A percentile compares a stretch with the other conserved stretches of the same genome.
These are phyloP conservation scores for Pseudogymnoascus sp. DNA, from an alignment of 2,329 filamentous ascomycete genomes.

Conservation along the genomic window DNA sequence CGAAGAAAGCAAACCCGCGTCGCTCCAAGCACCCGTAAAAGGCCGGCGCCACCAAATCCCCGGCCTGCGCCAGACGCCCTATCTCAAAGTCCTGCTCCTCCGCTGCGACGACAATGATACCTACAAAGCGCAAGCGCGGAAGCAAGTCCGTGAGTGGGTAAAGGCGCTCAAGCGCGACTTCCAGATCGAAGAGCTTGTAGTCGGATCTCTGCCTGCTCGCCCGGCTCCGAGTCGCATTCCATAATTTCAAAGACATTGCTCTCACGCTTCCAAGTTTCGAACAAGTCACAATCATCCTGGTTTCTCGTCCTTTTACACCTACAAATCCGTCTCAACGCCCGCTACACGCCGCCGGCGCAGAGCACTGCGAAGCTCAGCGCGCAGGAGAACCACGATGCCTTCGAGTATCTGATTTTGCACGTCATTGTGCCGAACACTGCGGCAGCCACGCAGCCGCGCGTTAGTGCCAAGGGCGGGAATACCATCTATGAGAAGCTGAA, in stretches of 20 bases:
- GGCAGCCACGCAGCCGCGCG: slow-evolving; percentile 70
- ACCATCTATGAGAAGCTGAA: slow-evolving; percentile 85
- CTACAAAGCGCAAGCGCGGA: slow-evolving; percentile 74
- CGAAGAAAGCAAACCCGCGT: slow-evolving; percentile 17
- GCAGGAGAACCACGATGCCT: slow-evolving; percentile 91
- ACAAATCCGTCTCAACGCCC: too few relatives aligned
- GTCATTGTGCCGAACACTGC: slow-evolving; percentile 82
- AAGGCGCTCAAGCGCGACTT: too few relatives aligned
- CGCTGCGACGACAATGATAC: slow-evolving; percentile 93
- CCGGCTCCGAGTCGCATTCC: too few relatives aligned
- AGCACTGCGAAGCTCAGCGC: slow-evolving; percentile 50
- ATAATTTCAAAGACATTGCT: too few relatives aligned
- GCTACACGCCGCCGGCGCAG: slow-evolving; percentile 55
- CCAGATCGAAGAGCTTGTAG: too few relatives aligned
- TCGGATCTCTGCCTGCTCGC: too few relatives aligned
- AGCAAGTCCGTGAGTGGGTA: slow-evolving; percentile 84
- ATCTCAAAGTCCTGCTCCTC: slow-evolving; percentile 82
- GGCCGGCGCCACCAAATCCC: slow-evolving; percentile 88
- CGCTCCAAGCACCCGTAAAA: slow-evolving; percentile 31
- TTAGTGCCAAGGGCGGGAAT: slow-evolving; percentile 57
- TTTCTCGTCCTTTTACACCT: too few relatives aligned
- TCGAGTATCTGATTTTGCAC: slow-evolving; percentile 90
- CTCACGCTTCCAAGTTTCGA: too few relatives aligned
- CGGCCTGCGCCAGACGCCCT: slow-evolving; percentile 83
- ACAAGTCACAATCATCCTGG: too few relatives aligned